These are phyloP conservation scores for Pichia deserticola DNA, from an alignment of 805 yeast species.

Conservation along the genomic window DNA sequence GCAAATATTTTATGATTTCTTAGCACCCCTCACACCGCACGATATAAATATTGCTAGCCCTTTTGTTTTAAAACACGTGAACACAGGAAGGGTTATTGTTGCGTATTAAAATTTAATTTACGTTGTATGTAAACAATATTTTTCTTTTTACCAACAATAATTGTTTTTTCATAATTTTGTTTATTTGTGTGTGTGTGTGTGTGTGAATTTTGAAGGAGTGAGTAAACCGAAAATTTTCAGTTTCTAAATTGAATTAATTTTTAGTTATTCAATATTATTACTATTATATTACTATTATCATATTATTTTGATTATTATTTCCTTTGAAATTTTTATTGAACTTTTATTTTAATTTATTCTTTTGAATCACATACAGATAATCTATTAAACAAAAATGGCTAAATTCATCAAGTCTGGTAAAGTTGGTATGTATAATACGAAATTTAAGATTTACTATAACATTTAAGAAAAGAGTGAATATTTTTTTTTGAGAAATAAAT, in stretches of 20 bases:
- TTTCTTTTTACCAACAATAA: no score
- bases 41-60: neutral
- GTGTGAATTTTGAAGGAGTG: neutral
- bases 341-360: no score
- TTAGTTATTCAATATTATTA: no score
- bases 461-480: neutral
- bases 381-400: conserved; percentile 58
- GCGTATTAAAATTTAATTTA: no score
- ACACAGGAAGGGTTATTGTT: neutral
- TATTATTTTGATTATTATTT: neutral
- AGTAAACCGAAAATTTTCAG: conserved; percentile 6
- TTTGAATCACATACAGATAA: conserved; percentile 5
- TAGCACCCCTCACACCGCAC: neutral
- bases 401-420: conserved; percentile 99
- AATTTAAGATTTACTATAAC: neutral
- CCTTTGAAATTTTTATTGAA: neutral
- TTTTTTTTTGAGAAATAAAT: no score
- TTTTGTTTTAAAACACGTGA: neutral
- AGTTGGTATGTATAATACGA: conserved; percentile 72
- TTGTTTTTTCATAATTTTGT: no score
- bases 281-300: no score
- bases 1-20: no score
- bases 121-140: no score
- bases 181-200: no score
- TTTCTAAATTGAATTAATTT: neutral